Conservation (phyloP, 257 asterid genomes). For the Petunia secreta region DNA sequence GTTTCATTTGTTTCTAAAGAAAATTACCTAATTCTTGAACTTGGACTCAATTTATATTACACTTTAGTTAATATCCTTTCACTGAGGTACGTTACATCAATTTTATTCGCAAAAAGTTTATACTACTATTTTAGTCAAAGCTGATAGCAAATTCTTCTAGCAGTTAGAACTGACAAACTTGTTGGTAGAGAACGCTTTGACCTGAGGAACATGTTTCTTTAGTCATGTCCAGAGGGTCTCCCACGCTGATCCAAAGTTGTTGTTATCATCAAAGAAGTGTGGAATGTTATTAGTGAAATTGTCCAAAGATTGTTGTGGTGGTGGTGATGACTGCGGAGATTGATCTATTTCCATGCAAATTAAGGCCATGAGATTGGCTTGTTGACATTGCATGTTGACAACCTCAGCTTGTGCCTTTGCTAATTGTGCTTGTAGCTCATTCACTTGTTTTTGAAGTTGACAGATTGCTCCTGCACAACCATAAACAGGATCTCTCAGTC, state of each 20-base stretch:
- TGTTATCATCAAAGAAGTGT: conserved; percentile 46
- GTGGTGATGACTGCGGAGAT: conserved; percentile 31
- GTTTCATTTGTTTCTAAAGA: conserved; percentile 38
- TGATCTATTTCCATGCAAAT: conserved; percentile 61
- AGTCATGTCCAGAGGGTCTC: conserved; percentile 57
- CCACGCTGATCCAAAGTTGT: conserved; percentile 40
- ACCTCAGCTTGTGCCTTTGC: conserved; percentile 72
- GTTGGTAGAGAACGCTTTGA: background rate
- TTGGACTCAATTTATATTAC: conserved; percentile 14
- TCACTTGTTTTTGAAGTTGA: conserved; percentile 73
- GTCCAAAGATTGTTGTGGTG: conserved; percentile 40
- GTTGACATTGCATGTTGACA: conserved; percentile 68
- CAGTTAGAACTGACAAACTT: background rate
- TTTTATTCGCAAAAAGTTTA: background rate
- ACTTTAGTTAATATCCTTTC: background rate
- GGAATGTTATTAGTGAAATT: conserved; percentile 30
- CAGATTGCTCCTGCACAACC: conserved; percentile 81
- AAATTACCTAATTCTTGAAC: conserved; percentile 22
- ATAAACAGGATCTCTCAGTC: conserved; percentile 77
- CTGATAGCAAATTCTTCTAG: background rate
- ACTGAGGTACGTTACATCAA: background rate
- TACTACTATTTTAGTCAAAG: background rate
- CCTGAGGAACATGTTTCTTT: too few relatives aligned
- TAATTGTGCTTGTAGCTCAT: conserved; percentile 68
- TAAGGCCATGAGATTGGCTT: conserved; percentile 68